Percentiles rank a stretch among this genome's conserved stretches.
Conservation (phyloP, 2,329 filamentous ascomycete genomes). For the Fusarium compactum region DNA sequence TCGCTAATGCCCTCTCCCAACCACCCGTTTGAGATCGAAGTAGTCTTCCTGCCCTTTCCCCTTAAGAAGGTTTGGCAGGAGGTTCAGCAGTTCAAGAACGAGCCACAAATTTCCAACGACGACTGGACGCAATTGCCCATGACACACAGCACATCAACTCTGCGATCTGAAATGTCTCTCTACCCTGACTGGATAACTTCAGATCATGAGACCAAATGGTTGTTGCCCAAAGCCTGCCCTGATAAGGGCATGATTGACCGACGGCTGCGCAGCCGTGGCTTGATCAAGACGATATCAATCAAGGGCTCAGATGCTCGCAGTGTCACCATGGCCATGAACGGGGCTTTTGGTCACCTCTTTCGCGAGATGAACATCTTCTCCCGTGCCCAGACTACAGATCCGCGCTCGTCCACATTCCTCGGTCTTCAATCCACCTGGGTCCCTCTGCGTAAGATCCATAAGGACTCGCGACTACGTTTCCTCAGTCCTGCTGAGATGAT, state of each 20-base stretch:
- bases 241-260: slow-evolving; percentile 72
- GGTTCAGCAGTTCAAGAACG: slow-evolving; percentile 60
- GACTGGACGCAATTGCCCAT: slow-evolving; percentile 68
- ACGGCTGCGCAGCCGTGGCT: slow-evolving; percentile 79
- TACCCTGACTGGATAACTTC: slow-evolving; percentile 60
- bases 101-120: slow-evolving; percentile 55
- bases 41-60: slow-evolving; percentile 79
- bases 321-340: slow-evolving; percentile 71
- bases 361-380: slow-evolving; percentile 57
- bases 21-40: slow-evolving; percentile 79
- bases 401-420: slow-evolving; percentile 59
- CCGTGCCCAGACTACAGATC: slow-evolving; percentile 45
- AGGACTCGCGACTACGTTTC: slow-evolving; percentile 78
- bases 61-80: slow-evolving; percentile 68
- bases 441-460: slow-evolving; percentile 81
- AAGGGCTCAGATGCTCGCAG: slow-evolving; percentile 74
- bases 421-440: slow-evolving; percentile 77
- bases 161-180: slow-evolving; percentile 62
- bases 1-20: slow-evolving; percentile 69
- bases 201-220: slow-evolving; percentile 67
- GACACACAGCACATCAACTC: slow-evolving; percentile 58
- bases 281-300: slow-evolving; percentile 74
- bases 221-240: slow-evolving; percentile 76
- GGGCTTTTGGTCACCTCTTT: slow-evolving; percentile 71
- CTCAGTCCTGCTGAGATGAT: slow-evolving; percentile 78